Evolutionary conservation across 352 stramenopile species (phyloP), one percentile per base, ranked within the genome.

Genomic region (Pythium periplocum): DNA sequence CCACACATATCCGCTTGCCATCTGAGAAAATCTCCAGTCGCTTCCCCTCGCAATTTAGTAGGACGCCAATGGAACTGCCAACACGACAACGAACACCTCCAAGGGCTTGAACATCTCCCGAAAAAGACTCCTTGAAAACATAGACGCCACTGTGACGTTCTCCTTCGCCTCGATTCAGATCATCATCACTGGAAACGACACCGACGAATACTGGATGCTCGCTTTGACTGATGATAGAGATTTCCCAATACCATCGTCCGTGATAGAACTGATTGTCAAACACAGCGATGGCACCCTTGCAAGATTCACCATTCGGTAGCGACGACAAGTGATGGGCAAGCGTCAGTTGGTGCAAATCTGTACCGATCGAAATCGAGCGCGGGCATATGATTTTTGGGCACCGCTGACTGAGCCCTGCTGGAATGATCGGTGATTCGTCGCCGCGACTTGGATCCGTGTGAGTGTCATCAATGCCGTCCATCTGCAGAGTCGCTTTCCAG

Each of bases 181-280:
- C 84, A 31, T 67, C 64, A 30, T 61, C 62, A 30, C 73, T 75
- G 41, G 61, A 64, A 1, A 66, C 73, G 11, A 93, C 60, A 9
- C 85, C 85, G 33, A 95, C 65, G 75, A 90, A 92, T 2, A 95
- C 67, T 30, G 85, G 75, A 12, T 50, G 69, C 35, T 78, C 67
- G 47, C 57, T 62, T 66, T 90, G 57, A 7, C 60, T 41, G 40
- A 71, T 63, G 35, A 89, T 66, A 5, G 71, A 79, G 0, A 93
- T 64, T 47, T 95, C 76, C 80, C 82, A 95, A 62, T 89, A 95
- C 85, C 85, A 95, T 42, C 69, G 69, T 1, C 85, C 85, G 45
- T 70, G 72, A 12, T 53, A 68, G 6, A 93, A 70, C 3, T 51
- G 35, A 51, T 85, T 79, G 38, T 91, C 66, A 48, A 87, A 89